These are phyloP conservation scores for Trichothecium roseum DNA, from an alignment of 2,329 filamentous ascomycete genomes.

Conservation along the genomic window DNA sequence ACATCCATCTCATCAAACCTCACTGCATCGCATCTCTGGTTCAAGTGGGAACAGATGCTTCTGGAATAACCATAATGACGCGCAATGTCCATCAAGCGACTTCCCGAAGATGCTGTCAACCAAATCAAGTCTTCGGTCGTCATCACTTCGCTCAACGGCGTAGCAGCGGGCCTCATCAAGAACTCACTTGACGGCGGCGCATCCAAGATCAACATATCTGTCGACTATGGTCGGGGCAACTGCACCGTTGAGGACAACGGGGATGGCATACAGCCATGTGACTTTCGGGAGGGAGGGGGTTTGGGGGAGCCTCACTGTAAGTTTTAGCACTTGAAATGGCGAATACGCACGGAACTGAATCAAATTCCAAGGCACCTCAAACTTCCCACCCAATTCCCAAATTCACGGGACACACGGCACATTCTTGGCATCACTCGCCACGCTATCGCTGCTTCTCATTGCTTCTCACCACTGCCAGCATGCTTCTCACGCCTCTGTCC, in stretches of 20 bases:
- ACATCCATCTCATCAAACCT: neutral
- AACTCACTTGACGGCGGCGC: slow-evolving; percentile 80
- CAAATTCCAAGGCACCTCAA: slow-evolving; percentile 70
- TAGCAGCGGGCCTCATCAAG: slow-evolving; percentile 61
- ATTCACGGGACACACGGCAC: slow-evolving; percentile 59
- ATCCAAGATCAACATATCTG: slow-evolving; percentile 53
- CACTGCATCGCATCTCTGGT: neutral
- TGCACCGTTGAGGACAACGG: slow-evolving; percentile 83
- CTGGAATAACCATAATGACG: too few relatives aligned
- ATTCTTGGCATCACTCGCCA: slow-evolving; percentile 68
- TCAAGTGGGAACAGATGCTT: too few relatives aligned
- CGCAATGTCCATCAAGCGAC: slow-evolving; percentile 53
- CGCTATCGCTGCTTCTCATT: slow-evolving; percentile 66
- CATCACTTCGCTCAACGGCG: slow-evolving; percentile 64
- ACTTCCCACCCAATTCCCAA: slow-evolving; percentile 35
- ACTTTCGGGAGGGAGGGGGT: slow-evolving; percentile 62
- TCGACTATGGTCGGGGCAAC: slow-evolving; percentile 67
- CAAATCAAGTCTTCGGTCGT: slow-evolving; percentile 79
- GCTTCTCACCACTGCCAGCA: slow-evolving; percentile 57
- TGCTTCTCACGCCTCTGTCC: slow-evolving; percentile 52
- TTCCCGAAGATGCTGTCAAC: slow-evolving; percentile 61
- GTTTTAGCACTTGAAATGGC: slow-evolving; percentile 15
- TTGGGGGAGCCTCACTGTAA: slow-evolving; percentile 65
- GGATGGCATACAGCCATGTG: slow-evolving; percentile 58
- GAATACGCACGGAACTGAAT: too few relatives aligned